These are phyloP conservation scores for Parastagonospora avenae DNA, from an alignment of 2,329 filamentous ascomycete genomes.

Conservation along the genomic window DNA sequence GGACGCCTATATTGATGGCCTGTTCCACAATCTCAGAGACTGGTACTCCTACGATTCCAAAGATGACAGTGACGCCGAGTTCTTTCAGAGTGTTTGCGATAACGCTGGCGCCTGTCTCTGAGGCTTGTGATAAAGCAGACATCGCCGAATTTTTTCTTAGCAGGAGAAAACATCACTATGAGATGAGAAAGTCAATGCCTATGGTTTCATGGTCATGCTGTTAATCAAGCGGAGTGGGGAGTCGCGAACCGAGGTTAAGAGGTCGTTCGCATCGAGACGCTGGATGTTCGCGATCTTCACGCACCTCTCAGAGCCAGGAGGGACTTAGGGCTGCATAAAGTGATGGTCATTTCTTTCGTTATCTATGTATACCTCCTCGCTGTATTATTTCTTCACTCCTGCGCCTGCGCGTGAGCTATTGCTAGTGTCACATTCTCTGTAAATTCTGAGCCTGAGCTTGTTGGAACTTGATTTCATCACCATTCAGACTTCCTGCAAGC, in stretches of 20 bases:
- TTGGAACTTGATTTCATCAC: constrained; percentile 16
- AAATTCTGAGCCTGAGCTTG: constrained; percentile 1
- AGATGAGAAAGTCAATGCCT: background rate
- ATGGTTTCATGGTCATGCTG: background rate
- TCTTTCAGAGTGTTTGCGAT: constrained; percentile 56
- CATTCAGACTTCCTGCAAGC: constrained; percentile 5
- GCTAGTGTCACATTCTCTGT: no score
- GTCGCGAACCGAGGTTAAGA: constrained; percentile 12
- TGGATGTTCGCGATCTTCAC: background rate
- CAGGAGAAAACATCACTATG: background rate
- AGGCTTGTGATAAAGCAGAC: background rate
- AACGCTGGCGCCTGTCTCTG: constrained; percentile 14
- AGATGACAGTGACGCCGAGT: constrained; percentile 57
- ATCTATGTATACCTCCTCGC: no score
- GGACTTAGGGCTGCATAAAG: no score
- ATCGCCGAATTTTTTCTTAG: background rate
- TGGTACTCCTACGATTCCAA: constrained; percentile 61
- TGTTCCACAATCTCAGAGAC: constrained; percentile 64
- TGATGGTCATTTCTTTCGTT: no score
- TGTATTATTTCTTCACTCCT: no score
- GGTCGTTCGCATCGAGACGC: constrained; percentile 4
- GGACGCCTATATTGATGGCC: constrained; percentile 61
- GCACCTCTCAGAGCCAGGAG: no score
- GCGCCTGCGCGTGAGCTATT: no score
- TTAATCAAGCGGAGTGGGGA: constrained; percentile 1